Evolutionary conservation across 202 grass and related monocot genomes (phyloP), one percentile per base, ranked within the genome.

Genomic region (Carex arenaria): DNA sequence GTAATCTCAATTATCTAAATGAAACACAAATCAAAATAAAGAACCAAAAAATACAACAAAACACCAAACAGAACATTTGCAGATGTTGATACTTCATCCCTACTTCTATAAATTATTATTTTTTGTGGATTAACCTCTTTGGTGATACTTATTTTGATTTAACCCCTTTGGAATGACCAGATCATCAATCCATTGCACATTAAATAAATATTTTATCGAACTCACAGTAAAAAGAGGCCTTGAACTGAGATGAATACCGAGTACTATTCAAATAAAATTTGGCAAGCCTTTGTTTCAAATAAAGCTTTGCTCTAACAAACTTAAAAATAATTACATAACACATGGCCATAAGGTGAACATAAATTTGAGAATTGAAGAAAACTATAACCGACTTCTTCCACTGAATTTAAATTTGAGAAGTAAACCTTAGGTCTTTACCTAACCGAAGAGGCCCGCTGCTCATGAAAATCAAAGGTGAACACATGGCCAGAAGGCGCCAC

Each of bases 381-480:
- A 61, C 15, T 49, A 49, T 49, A 31, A 4, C 1, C 49, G 5
- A 40, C 15, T 55, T 28, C 43, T 23, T 57, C 31, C 6, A 57
- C 23, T 11, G 11, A 30, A 14, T 64, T 12, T 3, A 28, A 13
- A 64, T 0, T 66, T 0, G 15, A 66, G 2, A 64, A 64, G 18
- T 10, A 63, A 28, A 11, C 22, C 10, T 23, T 4, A 14, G 17
- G n/a, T 78, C 3, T 12, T 82, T 87, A 97, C 94, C 92, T 94
- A 10, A 89, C 95, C 0, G 93, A 94, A 54, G 82, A 55, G 3
- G 95, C 92, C 49, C 95, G 89, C 82, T 98, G 95, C 61, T 91
- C 92, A 45, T 98, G 95, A 80, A 94, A 98, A 78, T 98, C 90
- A 18, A 94, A 98, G n/a, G 95, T 93, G 72, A 82, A 89, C 8